A percentile compares a stretch with the other conserved stretches of the same genome.
phyloP scores from a whole-genome alignment of 352 stramenopile genomes.

The Globisporangium viniferum region DNA sequence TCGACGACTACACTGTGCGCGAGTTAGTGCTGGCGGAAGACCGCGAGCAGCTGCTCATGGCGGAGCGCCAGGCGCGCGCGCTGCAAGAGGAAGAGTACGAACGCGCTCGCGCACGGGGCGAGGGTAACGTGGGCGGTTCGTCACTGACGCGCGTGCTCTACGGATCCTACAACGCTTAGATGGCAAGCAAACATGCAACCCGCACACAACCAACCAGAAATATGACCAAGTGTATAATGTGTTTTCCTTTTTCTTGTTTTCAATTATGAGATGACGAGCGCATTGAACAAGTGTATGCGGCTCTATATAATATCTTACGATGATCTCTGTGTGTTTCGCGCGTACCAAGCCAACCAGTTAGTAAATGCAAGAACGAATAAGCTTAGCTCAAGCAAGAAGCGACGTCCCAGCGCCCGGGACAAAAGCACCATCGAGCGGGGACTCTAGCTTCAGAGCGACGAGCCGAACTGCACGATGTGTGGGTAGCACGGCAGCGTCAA shows the following conservation, averaged over 20 bases:
- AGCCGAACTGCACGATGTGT: slow-evolving; percentile 69
- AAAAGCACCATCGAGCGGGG: slow-evolving; percentile 1
- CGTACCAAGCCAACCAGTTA: background rate
- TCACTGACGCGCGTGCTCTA: slow-evolving; percentile 14
- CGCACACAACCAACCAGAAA: background rate
- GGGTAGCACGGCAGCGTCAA: slow-evolving; percentile 82
- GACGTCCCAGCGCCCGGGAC: slow-evolving; percentile 6
- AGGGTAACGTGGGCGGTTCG: slow-evolving; percentile 22
- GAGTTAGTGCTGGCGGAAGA: slow-evolving; percentile 78
- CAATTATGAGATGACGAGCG: background rate
- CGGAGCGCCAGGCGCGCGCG: slow-evolving; percentile 52
- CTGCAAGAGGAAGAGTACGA: slow-evolving; percentile 70
- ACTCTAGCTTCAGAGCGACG: slow-evolving; percentile 58
- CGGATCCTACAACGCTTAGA: slow-evolving; percentile 4
- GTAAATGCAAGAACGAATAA: background rate
- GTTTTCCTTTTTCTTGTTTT: slow-evolving; percentile 2
- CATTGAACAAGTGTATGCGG: background rate
- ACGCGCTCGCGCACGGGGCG: slow-evolving; percentile 26
- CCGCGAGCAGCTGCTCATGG: slow-evolving; percentile 65
- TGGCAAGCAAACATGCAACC: slow-evolving; percentile 2
- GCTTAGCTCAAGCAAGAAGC: background rate
- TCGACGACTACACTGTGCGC: slow-evolving; percentile 81
- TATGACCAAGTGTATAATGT: slow-evolving; percentile 11
- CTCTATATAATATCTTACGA: slow-evolving; percentile 12
- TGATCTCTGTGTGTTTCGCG: background rate